phyloP scores from a whole-genome alignment of 139 green algal species.

The Mesotaenium endlicherianum region DNA sequence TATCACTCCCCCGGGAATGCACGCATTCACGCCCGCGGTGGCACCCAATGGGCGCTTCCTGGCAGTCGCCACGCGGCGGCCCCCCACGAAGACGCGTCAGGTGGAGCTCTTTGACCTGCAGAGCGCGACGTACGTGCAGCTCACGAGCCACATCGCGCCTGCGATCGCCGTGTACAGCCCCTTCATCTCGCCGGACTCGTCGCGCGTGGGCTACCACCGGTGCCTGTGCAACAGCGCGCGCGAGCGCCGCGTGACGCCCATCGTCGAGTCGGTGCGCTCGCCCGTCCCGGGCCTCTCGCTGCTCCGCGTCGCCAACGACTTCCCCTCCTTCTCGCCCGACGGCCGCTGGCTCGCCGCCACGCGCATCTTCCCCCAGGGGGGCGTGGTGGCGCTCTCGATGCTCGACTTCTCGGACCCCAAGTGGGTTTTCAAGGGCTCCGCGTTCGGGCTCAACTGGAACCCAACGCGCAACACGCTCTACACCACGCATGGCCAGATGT shows the following conservation, averaged over 20 bases:
- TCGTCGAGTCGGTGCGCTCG: not conserved
- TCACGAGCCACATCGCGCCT: not conserved
- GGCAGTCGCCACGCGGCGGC: slow-evolving; percentile 9
- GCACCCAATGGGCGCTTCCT: not conserved
- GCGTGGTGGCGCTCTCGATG: not conserved
- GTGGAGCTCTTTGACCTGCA: slow-evolving; percentile 24
- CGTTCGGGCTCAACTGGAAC: slow-evolving; percentile 20
- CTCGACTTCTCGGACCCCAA: not conserved
- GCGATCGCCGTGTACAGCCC: not conserved
- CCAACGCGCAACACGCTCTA: not conserved
- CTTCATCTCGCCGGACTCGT: not conserved
- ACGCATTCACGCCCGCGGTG: slow-evolving; percentile 13
- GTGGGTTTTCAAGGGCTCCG: not conserved
- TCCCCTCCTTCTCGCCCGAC: slow-evolving; percentile 8
- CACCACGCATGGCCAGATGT: not conserved
- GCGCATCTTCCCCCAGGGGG: not conserved
- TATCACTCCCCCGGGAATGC: slow-evolving; percentile 7
- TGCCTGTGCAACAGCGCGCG: not conserved
- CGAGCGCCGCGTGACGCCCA: not conserved
- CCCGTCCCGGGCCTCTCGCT: not conserved
- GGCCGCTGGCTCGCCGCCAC: not conserved
- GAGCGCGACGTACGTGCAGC: not conserved
- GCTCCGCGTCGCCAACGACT: not conserved
- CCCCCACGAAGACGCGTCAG: not conserved
- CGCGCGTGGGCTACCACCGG: slow-evolving; percentile 7